Percentiles rank a stretch among this genome's conserved stretches.
Evolutionary conservation across 768 basidiomycete species (phyloP).

Genomic region (Boletellus sp.): DNA sequence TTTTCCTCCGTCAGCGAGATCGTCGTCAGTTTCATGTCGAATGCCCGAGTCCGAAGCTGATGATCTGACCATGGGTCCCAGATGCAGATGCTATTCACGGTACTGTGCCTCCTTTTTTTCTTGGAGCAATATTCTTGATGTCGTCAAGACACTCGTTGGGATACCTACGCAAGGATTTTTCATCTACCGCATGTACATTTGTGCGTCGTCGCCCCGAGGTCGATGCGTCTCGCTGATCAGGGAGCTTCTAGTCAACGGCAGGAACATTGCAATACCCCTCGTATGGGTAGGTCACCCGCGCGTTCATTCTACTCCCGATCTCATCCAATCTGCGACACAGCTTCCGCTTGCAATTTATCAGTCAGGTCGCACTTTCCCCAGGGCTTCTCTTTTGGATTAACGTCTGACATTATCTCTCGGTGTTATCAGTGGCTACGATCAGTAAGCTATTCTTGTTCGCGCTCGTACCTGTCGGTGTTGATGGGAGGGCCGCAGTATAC

Average conservation of each 20-base stretch:
- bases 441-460: background rate
- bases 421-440: background rate
- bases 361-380: background rate
- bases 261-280: background rate
- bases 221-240: too few relatives aligned
- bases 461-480: background rate
- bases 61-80: background rate
- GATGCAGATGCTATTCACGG: background rate
- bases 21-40: background rate
- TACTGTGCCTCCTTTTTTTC: background rate
- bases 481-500: background rate
- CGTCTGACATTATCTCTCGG: background rate
- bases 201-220: background rate
- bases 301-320: background rate
- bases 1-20: background rate
- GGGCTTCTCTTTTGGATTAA: background rate
- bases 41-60: too few relatives aligned
- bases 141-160: background rate
- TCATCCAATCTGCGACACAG: background rate
- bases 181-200: background rate
- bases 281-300: background rate
- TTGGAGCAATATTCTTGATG: background rate
- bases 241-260: background rate
- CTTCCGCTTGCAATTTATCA: background rate
- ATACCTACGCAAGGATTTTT: background rate